Evolutionary conservation across 208 protist species (phyloP), one percentile per base, ranked within the genome.

Genomic region (Acanthamoeba divionensis): DNA sequence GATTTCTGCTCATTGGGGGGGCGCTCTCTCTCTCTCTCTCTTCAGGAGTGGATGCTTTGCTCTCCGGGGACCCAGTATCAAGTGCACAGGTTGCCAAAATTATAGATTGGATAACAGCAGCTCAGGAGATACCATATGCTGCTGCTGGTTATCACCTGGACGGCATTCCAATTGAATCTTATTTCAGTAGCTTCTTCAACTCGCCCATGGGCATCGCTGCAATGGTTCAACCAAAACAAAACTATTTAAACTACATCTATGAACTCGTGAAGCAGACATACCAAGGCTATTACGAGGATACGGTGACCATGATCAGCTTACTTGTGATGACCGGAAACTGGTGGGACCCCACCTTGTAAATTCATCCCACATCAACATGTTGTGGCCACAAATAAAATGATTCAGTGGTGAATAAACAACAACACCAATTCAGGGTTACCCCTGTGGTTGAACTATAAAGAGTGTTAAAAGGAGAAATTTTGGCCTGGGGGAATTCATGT

Each of bases 211-310:
- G 41, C 12, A 52, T 83, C 50, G 73, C 73, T 45, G 73, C 73
- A 21, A 77, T 77, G 66, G 13, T 48, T 24, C 66, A 77, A 45
- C 5, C 29, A 7, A 54, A 45, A 45, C 66, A 54, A n/a, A 77
- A 77, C 33, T 54, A 77, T 31, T 31, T 73, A 6, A 41, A 7
- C 4, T 67, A 31, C 18, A 63, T 54, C 50, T 54, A 83, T 31
- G 50, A 83, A 18, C 12, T 31, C 18, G 47, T 83, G 33, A 62
- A 83, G 48, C 50, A 63, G n/a, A 83, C 33, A 52, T 47, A 62
- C 26, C 50, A 62, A 33, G 63, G 45, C 26, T 83, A 83, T 52
- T 83, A 63, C 31, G 73, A 62, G 73, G 73, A 83, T 9, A 48
- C 50, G 31, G 73, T 83, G 33, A 62, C 33, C 48, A 31, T 83